These are phyloP conservation scores for Oryza brachyantha DNA, from an alignment of 176 grass and related monocot species.

Conservation along the genomic window DNA sequence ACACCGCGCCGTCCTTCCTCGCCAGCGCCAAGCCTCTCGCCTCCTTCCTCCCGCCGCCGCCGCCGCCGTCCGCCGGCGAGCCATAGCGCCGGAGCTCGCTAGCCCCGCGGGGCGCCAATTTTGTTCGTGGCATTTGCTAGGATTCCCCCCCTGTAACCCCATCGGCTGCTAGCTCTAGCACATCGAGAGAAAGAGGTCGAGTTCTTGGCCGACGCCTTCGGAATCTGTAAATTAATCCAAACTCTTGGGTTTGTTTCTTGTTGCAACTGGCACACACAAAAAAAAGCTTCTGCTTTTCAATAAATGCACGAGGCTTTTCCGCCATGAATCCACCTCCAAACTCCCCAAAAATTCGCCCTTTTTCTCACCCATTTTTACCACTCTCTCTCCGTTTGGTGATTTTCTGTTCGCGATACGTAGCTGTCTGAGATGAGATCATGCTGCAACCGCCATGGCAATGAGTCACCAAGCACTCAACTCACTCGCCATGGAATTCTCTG, in stretches of 20 bases:
- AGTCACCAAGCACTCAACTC: background rate
- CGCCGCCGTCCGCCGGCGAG: background rate
- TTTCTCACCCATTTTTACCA: background rate
- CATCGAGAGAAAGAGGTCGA: background rate
- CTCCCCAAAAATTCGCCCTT: background rate
- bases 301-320: background rate
- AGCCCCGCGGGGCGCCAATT: too few relatives aligned
- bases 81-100: too few relatives aligned
- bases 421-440: background rate
- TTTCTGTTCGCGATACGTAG: background rate
- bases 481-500: background rate
- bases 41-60: background rate
- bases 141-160: background rate
- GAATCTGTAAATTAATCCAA: background rate
- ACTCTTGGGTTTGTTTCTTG: constrained; percentile 15
- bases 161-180: background rate
- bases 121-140: constrained; percentile 7
- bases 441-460: background rate
- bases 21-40: constrained; percentile 36
- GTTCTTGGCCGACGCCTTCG: background rate
- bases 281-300: background rate
- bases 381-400: background rate
- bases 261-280: background rate
- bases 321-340: background rate
- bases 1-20: constrained; percentile 25